Percentiles rank a stretch among this genome's conserved stretches.
Conservation (phyloP, 805 yeast species). For the Candida odintsovae region DNA sequence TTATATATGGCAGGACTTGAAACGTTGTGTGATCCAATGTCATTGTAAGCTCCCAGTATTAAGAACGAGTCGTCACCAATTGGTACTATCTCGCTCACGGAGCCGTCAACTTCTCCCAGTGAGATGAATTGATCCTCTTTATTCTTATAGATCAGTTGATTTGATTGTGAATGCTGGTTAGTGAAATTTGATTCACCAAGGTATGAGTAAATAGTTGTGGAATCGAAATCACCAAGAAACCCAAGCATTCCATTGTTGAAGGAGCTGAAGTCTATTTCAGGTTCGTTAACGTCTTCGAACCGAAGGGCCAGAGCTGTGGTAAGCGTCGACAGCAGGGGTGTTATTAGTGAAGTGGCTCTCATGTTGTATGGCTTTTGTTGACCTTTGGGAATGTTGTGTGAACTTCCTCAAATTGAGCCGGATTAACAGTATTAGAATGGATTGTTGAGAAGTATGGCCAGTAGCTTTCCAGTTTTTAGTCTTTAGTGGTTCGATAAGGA, state of each 20-base stretch:
- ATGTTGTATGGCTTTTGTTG: background rate
- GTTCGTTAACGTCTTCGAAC: slow-evolving; percentile 9
- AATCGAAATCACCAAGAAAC: slow-evolving; percentile 31
- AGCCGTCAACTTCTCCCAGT: slow-evolving; percentile 18
- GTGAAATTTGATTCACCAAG: slow-evolving; percentile 30
- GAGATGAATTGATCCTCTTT: slow-evolving; percentile 11
- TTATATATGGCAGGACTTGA: slow-evolving; percentile 30
- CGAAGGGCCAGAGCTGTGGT: slow-evolving; percentile 1
- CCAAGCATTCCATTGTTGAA: slow-evolving; percentile 19
- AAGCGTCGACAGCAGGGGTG: background rate
- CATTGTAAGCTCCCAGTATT: slow-evolving; percentile 22
- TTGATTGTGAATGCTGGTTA: slow-evolving; percentile 15
- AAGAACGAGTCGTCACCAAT: slow-evolving; percentile 28
- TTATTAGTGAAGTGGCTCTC: background rate
- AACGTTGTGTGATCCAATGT: slow-evolving; percentile 18
- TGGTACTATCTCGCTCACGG: slow-evolving; percentile 22
- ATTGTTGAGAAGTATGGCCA: background rate
- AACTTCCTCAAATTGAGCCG: background rate
- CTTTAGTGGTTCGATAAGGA: background rate
- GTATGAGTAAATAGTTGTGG: slow-evolving; percentile 29
- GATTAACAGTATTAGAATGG: no score
- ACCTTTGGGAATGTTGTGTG: background rate
- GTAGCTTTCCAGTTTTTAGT: no score
- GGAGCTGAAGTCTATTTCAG: slow-evolving; percentile 17
- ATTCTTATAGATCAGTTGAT: slow-evolving; percentile 16